Evolutionary conservation across 2,329 filamentous ascomycete species (phyloP).

Genomic region (Xylaria hypoxylon): DNA sequence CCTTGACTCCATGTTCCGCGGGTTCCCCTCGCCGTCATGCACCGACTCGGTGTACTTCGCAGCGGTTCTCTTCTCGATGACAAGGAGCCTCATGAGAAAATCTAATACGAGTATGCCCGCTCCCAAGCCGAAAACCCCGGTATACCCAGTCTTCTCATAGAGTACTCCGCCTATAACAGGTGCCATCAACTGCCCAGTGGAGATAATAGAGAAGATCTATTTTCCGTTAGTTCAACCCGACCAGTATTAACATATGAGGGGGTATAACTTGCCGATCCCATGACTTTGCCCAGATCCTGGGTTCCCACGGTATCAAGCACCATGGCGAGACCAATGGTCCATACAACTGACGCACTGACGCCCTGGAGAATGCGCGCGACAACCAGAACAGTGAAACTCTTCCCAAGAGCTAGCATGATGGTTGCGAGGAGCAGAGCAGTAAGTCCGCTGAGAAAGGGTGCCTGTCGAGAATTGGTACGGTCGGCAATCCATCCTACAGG

Average conservation of each 20-base stretch:
- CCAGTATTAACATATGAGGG: not conserved
- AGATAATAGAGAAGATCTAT: conserved; percentile 69
- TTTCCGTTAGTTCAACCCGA: not conserved
- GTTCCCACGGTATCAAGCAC: conserved; percentile 67
- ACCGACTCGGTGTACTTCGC: conserved; percentile 53
- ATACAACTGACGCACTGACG: conserved; percentile 67
- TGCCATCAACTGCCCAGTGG: conserved; percentile 66
- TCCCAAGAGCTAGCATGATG: conserved; percentile 64
- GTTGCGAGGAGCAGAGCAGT: conserved; percentile 65
- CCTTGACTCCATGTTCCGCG: conserved; percentile 37
- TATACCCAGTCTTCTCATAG: conserved; percentile 68
- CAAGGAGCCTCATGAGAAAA: conserved; percentile 67
- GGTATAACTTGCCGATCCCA: conserved; percentile 60
- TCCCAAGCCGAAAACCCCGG: conserved; percentile 68
- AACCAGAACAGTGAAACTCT: conserved; percentile 60
- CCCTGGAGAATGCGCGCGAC: conserved; percentile 68
- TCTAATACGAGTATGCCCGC: conserved; percentile 67
- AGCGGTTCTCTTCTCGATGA: conserved; percentile 73
- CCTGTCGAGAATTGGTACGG: conserved; percentile 62
- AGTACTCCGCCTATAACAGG: conserved; percentile 70
- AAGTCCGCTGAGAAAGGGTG: conserved; percentile 69
- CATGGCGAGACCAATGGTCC: conserved; percentile 65
- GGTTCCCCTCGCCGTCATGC: conserved; percentile 42
- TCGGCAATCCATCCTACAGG: conserved; percentile 68
- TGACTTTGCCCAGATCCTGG: conserved; percentile 69